Evolutionary conservation across 176 grass and related monocot species (phyloP).

Genomic region (Raddia distichophylla): DNA sequence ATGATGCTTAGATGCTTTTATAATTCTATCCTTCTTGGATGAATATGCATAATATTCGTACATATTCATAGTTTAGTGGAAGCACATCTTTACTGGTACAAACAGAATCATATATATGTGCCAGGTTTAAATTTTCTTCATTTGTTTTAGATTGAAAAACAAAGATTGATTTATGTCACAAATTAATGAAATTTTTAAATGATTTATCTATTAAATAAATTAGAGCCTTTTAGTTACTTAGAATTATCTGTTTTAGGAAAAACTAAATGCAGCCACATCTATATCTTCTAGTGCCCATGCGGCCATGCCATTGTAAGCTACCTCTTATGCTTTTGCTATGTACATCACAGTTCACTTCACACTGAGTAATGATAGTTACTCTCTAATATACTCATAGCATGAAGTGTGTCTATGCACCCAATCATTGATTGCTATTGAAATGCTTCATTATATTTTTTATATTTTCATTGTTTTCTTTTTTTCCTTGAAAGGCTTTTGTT

Average conservation of each 20-base stretch:
- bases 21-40: neutral
- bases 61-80: neutral
- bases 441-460: neutral
- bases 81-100: neutral
- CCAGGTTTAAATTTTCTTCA: neutral
- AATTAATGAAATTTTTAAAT: conserved; percentile 2
- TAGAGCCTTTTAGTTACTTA: neutral
- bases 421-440: neutral
- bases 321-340: neutral
- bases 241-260: neutral
- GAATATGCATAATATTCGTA: neutral
- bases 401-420: neutral
- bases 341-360: neutral
- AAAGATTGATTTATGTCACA: neutral
- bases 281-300: neutral
- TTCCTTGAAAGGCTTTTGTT: neutral
- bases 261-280: neutral
- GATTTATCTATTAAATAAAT: neutral
- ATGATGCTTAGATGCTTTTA: neutral
- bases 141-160: neutral
- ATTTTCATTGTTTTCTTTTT: no score
- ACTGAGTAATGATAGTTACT: neutral
- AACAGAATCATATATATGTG: neutral
- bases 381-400: neutral
- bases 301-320: neutral